Percentiles rank a stretch among this genome's conserved stretches.
These are phyloP conservation scores for Coemansia sp. DNA, from an alignment of 371 early-diverging fungal species.

Conservation along the genomic window DNA sequence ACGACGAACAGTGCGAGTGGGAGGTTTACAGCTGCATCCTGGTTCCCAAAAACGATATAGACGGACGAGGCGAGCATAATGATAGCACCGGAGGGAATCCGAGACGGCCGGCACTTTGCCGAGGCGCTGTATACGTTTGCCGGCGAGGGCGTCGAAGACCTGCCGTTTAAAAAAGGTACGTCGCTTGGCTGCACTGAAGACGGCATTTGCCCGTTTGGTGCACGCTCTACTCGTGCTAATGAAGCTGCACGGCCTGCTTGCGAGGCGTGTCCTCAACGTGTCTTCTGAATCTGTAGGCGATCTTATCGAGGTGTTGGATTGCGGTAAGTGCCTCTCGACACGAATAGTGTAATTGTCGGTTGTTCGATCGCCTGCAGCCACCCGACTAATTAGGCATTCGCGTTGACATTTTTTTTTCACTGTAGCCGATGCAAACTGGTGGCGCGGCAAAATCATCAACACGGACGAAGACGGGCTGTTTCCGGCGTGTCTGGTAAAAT, in stretches of 20 bases:
- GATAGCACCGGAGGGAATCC: conserved; percentile 50
- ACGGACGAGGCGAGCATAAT: conserved; percentile 7
- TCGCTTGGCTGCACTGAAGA: no score
- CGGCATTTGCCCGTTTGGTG: not conserved
- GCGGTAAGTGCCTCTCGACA: conserved; percentile 25
- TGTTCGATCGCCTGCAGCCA: conserved; percentile 1
- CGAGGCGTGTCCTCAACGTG: no score
- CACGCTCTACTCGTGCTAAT: no score
- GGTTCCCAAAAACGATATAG: not conserved
- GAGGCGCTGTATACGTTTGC: conserved; percentile 66
- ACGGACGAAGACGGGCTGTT: conserved; percentile 51
- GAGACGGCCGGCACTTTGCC: conserved; percentile 49
- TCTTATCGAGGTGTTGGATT: conserved; percentile 47
- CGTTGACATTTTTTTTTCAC: not conserved
- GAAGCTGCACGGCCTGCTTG: no score
- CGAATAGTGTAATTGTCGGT: not conserved
- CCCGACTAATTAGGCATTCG: not conserved
- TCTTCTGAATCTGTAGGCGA: conserved; percentile 27
- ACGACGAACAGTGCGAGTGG: no score
- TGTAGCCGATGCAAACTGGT: conserved; percentile 52
- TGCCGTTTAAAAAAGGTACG: conserved; percentile 72
- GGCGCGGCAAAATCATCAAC: conserved; percentile 47
- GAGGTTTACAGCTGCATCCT: no score
- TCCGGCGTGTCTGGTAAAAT: conserved; percentile 51
- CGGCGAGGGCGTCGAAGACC: conserved; percentile 69